Evolutionary conservation across 2,329 filamentous ascomycete genomes (phyloP), one percentile per base, ranked within the genome.

Genomic region (Hypoxylon sp.): DNA sequence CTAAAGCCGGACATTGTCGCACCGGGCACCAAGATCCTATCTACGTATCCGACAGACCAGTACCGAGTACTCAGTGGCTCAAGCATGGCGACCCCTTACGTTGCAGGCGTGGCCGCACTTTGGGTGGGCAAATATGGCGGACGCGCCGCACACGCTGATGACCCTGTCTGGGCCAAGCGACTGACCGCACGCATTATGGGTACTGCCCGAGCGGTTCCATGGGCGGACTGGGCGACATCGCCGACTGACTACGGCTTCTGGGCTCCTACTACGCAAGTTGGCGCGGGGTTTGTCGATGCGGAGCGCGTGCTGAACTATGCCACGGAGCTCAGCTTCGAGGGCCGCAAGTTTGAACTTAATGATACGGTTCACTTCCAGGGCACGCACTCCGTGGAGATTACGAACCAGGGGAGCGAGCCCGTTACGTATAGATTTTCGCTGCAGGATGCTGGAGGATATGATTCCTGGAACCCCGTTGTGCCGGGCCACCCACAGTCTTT

Each of bases 241-340:
- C 21, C 51, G 1, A 67, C 57, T 2, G 68, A 69, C 45, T 72
- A 67, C 19, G 65, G 68, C 2, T 73, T 71, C 69, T 72, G 68
- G 45, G 74, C 74, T n/a, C 80, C 82, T 5, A 76, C 81, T 14
- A 72, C 78, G 1, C 81, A 83, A 2, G 77, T 79, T 0, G 82
- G 81, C 14, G 82, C 83, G 2, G 78, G 78, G 28, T 74, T 85
- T 6, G 76, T 86, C 49, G 84, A 86, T 23, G 86, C 86, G 82
- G 81, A 83, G 49, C 81, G 80, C 62, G 87, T 91, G 1, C 88
- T 91, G 75, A 82, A 90, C 3, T 89, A 90, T 69, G 88, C 89
- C 1, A 90, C 89, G 0, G 87, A 60, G 79, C 48, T 76, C 76
- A 48, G 87, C 0, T 90, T 91, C 70, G 80, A 90, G 7, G 88